Conservation (phyloP, 768 basidiomycete species). For the Leccinum broughii region DNA sequence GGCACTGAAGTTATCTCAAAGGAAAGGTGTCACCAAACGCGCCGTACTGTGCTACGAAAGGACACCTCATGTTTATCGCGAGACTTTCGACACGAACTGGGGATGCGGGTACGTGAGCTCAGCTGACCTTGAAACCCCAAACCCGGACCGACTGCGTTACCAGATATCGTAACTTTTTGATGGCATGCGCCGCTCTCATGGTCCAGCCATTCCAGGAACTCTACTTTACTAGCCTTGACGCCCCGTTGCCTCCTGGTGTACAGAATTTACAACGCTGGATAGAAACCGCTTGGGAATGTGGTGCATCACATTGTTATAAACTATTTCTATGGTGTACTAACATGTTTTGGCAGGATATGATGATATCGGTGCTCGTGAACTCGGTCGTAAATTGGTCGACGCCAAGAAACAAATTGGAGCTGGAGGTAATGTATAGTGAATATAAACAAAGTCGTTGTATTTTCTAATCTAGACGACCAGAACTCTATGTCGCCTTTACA, state of each 20-base stretch:
- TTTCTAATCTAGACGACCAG: conserved; percentile 36
- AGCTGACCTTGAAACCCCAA: conserved; percentile 4
- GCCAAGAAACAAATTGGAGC: conserved; percentile 83
- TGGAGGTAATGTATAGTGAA: conserved; percentile 47
- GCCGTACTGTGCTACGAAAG: conserved; percentile 66
- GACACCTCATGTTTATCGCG: conserved; percentile 57
- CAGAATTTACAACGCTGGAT: conserved; percentile 77
- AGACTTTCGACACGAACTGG: conserved; percentile 66
- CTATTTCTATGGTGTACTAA: neutral
- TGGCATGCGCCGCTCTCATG: conserved; percentile 74
- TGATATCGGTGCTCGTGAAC: conserved; percentile 58
- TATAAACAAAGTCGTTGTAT: neutral
- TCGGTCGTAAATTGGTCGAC: conserved; percentile 51
- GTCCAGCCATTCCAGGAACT: conserved; percentile 58
- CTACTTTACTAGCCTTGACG: conserved; percentile 62
- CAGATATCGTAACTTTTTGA: conserved; percentile 83
- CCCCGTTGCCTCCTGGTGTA: conserved; percentile 63
- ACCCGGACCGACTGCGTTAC: neutral
- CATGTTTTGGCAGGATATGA: conserved; percentile 59
- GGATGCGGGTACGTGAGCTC: conserved; percentile 62
- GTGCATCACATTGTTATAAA: conserved; percentile 33
- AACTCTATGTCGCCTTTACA: conserved; percentile 77
- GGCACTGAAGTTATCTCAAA: conserved; percentile 52
- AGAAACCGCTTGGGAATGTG: conserved; percentile 76
- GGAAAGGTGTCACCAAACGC: conserved; percentile 47